Conservation (phyloP, 1,284 basidiomycete species). For the Marasmius oreades region DNA sequence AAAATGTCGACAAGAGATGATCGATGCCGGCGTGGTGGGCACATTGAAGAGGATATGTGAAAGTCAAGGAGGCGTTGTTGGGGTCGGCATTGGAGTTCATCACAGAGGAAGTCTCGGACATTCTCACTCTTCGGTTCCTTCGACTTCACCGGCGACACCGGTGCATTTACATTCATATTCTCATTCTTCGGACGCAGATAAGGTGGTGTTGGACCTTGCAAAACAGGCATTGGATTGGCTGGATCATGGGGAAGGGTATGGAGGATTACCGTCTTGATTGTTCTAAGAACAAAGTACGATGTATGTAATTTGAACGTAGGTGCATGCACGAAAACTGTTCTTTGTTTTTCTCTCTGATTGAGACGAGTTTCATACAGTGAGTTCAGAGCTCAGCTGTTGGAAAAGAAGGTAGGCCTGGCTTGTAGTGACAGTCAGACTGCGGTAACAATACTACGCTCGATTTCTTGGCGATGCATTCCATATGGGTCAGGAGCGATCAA, state of each 20-base stretch:
- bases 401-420: too few relatives aligned
- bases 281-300: too few relatives aligned
- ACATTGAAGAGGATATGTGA: conserved; percentile 50
- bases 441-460: too few relatives aligned
- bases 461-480: too few relatives aligned
- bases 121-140: conserved; percentile 11
- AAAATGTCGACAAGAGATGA: conserved; percentile 4
- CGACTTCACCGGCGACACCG: not conserved
- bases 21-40: conserved; percentile 22
- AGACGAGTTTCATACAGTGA: too few relatives aligned
- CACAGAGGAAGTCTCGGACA: conserved; percentile 10
- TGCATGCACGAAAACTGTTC: too few relatives aligned
- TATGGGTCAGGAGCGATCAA: too few relatives aligned
- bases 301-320: too few relatives aligned
- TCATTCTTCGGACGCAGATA: conserved; percentile 35
- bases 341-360: too few relatives aligned
- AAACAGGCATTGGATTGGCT: conserved; percentile 49
- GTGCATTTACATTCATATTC: not conserved
- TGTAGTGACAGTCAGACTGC: too few relatives aligned
- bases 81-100: conserved; percentile 14
- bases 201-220: conserved; percentile 53
- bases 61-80: conserved; percentile 31
- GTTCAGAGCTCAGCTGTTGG: too few relatives aligned
- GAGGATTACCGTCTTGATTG: too few relatives aligned
- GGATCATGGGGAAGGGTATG: conserved; percentile 35